Evolutionary conservation across 768 basidiomycete species (phyloP).

Genomic region (Pisolithus microcarpus): DNA sequence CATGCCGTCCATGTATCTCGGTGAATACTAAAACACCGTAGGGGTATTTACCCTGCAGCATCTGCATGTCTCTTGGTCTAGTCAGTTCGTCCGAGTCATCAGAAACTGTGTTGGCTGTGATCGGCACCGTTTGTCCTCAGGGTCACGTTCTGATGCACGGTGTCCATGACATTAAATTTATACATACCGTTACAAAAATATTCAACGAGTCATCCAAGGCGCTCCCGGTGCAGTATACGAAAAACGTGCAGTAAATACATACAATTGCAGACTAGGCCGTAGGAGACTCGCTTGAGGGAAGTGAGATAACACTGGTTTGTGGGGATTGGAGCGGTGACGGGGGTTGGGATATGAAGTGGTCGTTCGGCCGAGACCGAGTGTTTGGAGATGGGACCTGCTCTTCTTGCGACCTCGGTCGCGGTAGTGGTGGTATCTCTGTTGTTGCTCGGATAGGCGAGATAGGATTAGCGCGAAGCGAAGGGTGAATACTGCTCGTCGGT

Average conservation of each 20-base stretch:
- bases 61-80: too few species aligned
- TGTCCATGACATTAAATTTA: too few species aligned
- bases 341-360: constrained; percentile 12
- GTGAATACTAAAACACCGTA: too few species aligned
- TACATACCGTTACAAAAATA: too few species aligned
- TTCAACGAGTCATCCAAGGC: not conserved
- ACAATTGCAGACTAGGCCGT: constrained; percentile 4
- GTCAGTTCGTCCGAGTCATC: too few species aligned
- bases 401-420: constrained; percentile 20
- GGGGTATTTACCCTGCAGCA: not conserved
- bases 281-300: constrained; percentile 7
- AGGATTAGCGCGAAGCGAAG: constrained; percentile 53
- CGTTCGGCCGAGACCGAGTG: not conserved
- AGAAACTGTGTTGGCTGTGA: too few species aligned
- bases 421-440: constrained; percentile 24
- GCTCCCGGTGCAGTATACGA: not conserved
- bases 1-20: not conserved
- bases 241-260: not conserved
- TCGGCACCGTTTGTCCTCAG: too few species aligned
- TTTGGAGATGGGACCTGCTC: constrained; percentile 6
- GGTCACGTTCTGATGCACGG: too few species aligned
- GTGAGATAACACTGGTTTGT: constrained; percentile 9
- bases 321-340: constrained; percentile 14
- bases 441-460: constrained; percentile 41
- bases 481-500: constrained; percentile 71